Conservation (phyloP, 1,139 yeast genomes). For the Pneumocystis murina region DNA sequence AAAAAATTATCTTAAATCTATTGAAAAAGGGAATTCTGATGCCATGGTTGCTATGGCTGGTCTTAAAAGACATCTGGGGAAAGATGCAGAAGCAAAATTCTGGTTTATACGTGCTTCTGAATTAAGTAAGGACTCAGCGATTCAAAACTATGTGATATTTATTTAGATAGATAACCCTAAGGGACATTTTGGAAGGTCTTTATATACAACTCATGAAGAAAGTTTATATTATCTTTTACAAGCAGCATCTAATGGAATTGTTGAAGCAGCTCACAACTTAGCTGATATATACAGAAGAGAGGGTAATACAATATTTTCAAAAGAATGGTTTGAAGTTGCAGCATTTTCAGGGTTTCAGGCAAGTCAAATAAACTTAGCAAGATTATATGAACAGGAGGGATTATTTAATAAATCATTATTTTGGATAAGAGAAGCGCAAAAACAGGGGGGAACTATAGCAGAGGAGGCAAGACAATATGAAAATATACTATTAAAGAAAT, state of each 20-base stretch:
- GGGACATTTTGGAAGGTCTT: not conserved
- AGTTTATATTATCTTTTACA: not conserved
- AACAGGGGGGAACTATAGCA: constrained; percentile 6
- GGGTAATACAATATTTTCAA: constrained; percentile 5
- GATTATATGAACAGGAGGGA: constrained; percentile 1
- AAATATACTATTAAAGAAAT: not conserved
- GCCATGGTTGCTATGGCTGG: not conserved
- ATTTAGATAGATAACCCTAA: not conserved
- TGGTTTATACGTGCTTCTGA: not conserved
- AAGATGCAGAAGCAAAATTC: not conserved
- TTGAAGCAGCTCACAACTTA: constrained; percentile 8
- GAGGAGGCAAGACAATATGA: constrained; percentile 3
- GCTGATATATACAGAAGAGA: constrained; percentile 4
- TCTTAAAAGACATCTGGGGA: not conserved
- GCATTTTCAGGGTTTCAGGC: constrained; percentile 4
- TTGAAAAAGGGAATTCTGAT: not conserved
- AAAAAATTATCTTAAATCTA: not conserved
- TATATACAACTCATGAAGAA: not conserved
- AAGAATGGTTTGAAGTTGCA: constrained; percentile 6
- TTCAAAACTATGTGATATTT: not conserved
- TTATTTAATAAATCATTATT: constrained; percentile 4
- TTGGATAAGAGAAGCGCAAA: constrained; percentile 5
- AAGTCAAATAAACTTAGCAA: constrained; percentile 8
- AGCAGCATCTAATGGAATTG: constrained; percentile 6
- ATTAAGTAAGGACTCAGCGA: not conserved